Base-by-base conservation (phyloP, 2,329 filamentous ascomycete species). In the Penicillium nordicum region DNA sequence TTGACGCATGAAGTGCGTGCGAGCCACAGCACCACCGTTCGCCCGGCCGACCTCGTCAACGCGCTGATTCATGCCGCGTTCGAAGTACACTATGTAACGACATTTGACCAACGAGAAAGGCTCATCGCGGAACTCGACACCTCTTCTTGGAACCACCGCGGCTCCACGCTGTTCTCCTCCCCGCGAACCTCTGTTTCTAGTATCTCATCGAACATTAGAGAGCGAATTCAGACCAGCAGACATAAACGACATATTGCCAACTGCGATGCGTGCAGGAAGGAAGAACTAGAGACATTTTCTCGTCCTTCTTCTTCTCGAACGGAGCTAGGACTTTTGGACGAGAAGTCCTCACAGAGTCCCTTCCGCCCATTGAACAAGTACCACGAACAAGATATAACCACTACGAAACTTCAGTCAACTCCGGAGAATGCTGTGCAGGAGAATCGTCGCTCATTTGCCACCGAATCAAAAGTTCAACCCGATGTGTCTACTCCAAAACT, bases 211-310 rank as follows among this genome's bases (percentile, higher is more conserved):
- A 64, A 65, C 16, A 62, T 65, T 25, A 64, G 60, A 48, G 64
- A 65, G 6, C 55, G 57, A 27, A 23, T 56, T 10, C 54, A 63
- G 32, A 50, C 57, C 7, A 61, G 57, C 50, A 54, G 64, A 62
- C 66, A 66, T 18, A 69, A 59, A 32, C 69, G 69, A 50, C 77
- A 83, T 60, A 69, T 82, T 40, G 74, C 78, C 54, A 82, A 81
- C 53, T 83, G 80, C 60, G 74, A 79, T 59, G 74, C 76, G 29
- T 83, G 80, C 67, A 74, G 73, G 55, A 73, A 72, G 41, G 76
- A 80, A 58, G 68, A 70, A 47, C 59, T 66, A 37, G 63, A 65
- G 44, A 67, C 62, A 16, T 40, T 57, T 32, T 59, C 63, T 38
- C 53, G 51, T 34, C 57, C 51, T 36, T 54, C 57, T 18, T 46